These are phyloP conservation scores for Cytospora piceae DNA, from an alignment of 2,329 filamentous ascomycete genomes.

Conservation along the genomic window DNA sequence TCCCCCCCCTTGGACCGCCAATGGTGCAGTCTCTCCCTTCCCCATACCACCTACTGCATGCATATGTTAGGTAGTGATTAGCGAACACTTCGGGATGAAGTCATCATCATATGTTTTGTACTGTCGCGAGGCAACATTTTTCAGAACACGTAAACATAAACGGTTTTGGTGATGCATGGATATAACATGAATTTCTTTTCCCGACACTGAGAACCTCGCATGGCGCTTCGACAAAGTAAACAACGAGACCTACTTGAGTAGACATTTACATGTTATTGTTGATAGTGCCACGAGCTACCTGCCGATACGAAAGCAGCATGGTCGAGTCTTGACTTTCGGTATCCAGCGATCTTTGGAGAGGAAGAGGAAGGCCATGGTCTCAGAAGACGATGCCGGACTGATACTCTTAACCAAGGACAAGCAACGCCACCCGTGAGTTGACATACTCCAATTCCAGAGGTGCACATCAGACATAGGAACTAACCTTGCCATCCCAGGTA, in stretches of 20 bases:
- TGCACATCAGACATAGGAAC: background rate
- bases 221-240: too few relatives aligned
- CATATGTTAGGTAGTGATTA: too few relatives aligned
- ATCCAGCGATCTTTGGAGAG: background rate
- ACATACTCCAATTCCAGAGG: background rate
- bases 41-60: too few relatives aligned
- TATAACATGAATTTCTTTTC: too few relatives aligned
- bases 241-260: too few relatives aligned
- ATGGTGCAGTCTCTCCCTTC: background rate
- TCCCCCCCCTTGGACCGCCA: background rate
- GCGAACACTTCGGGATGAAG: too few relatives aligned
- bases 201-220: background rate
- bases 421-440: constrained; percentile 14
- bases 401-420: background rate
- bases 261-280: too few relatives aligned
- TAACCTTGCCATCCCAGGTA: constrained; percentile 47
- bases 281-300: background rate
- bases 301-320: background rate
- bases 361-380: background rate
- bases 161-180: too few relatives aligned
- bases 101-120: too few relatives aligned
- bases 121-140: too few relatives aligned
- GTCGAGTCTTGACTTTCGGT: background rate
- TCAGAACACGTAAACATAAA: too few relatives aligned
- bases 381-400: background rate